These are phyloP conservation scores for Epithemia pelagica DNA, from an alignment of 108 stramenopile genomes.

Conservation along the genomic window DNA sequence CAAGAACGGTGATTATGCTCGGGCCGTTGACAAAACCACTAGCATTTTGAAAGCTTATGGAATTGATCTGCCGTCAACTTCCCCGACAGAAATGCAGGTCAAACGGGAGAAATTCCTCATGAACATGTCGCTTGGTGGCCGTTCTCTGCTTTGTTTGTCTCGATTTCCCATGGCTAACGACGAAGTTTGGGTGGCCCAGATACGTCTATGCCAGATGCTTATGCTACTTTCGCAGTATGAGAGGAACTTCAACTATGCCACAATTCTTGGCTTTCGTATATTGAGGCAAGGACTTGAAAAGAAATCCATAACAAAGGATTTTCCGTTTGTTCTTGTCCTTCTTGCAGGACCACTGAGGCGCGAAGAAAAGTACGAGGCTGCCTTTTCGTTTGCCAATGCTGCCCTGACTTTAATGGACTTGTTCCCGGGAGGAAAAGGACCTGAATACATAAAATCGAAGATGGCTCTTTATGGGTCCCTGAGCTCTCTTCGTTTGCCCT, in stretches of 20 bases:
- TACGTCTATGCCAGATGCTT: neutral
- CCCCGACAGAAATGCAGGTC: neutral
- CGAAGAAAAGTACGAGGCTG: neutral
- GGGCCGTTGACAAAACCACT: neutral
- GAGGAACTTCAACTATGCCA: neutral
- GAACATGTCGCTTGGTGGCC: neutral
- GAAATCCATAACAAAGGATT: neutral
- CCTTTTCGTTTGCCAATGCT: neutral
- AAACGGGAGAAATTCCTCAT: neutral
- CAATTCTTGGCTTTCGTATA: neutral
- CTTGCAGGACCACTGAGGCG: neutral
- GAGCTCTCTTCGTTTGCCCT: neutral
- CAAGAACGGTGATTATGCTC: neutral
- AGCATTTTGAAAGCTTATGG: neutral
- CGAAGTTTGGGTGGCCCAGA: neutral
- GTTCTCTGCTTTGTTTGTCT: neutral
- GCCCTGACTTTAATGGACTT: neutral
- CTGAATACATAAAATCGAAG: neutral
- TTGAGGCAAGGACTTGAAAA: neutral
- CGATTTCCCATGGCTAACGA: neutral
- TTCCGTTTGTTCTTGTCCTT: neutral
- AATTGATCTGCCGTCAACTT: neutral
- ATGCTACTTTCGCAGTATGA: neutral
- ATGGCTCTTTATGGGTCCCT: neutral
- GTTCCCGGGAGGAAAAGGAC: neutral